Evolutionary conservation across 805 yeast genomes (phyloP).

Genomic region (Kluyveromyces nonfermentans): DNA sequence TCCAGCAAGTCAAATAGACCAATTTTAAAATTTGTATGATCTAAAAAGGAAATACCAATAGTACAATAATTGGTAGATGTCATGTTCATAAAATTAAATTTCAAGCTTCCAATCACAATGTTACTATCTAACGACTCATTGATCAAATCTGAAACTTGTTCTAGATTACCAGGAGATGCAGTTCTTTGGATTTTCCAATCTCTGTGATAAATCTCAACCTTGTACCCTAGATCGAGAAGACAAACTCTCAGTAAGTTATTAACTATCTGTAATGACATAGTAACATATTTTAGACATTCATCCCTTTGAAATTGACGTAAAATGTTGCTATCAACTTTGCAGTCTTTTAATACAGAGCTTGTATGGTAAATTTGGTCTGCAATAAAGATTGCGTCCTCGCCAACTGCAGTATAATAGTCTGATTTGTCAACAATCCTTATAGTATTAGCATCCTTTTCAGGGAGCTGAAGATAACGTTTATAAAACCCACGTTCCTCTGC

Average conservation of each 20-base stretch:
- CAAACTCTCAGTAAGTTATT: slow-evolving; percentile 54
- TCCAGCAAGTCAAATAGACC: slow-evolving; percentile 77
- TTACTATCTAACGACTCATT: slow-evolving; percentile 38
- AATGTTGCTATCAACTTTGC: slow-evolving; percentile 29
- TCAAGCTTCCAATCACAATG: slow-evolving; percentile 41
- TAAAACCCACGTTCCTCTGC: slow-evolving; percentile 42
- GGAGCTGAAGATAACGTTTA: slow-evolving; percentile 38
- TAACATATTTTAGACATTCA: slow-evolving; percentile 41
- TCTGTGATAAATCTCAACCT: slow-evolving; percentile 71
- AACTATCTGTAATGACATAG: slow-evolving; percentile 70
- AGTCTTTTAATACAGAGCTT: slow-evolving; percentile 62
- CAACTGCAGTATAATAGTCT: slow-evolving; percentile 70
- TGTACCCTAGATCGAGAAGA: slow-evolving; percentile 60
- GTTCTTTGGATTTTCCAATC: slow-evolving; percentile 46
- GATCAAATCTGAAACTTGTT: slow-evolving; percentile 64
- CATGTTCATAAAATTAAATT: slow-evolving; percentile 27
- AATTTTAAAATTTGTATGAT: slow-evolving; percentile 54
- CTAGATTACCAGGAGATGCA: slow-evolving; percentile 90
- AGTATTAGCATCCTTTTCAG: slow-evolving; percentile 40
- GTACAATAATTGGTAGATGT: slow-evolving; percentile 28
- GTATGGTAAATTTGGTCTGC: slow-evolving; percentile 84
- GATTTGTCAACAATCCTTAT: slow-evolving; percentile 72
- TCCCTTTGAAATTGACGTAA: slow-evolving; percentile 19
- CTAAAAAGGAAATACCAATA: slow-evolving; percentile 75
- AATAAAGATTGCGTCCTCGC: slow-evolving; percentile 68